Conservation (phyloP, 306 rosid species). For the Betula pendula region DNA sequence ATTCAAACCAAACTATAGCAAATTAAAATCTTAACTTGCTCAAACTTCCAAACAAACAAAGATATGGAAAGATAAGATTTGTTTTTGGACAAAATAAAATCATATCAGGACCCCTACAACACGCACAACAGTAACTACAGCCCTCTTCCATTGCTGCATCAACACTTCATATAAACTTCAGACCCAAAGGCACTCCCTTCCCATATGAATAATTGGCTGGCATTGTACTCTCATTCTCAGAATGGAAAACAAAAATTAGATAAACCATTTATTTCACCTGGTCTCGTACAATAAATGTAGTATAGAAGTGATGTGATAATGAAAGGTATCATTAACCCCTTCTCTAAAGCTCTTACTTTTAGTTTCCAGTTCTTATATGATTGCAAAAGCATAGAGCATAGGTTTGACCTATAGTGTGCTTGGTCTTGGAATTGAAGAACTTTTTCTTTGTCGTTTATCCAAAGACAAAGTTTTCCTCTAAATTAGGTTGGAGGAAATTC, state of each 20-base stretch:
- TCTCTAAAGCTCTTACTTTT: not conserved
- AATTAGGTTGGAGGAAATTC: too few species aligned
- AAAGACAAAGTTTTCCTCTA: too few species aligned
- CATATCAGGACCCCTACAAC: not conserved
- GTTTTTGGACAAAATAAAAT: not conserved
- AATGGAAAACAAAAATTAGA: not conserved
- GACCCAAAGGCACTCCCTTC: not conserved
- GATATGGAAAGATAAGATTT: not conserved
- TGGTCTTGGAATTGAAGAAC: not conserved
- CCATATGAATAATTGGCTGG: not conserved
- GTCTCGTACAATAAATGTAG: not conserved
- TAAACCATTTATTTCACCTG: not conserved
- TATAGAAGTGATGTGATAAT: not conserved
- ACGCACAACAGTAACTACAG: not conserved
- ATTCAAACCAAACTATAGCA: not conserved
- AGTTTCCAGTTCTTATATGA: not conserved
- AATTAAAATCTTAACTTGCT: not conserved
- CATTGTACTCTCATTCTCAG: not conserved
- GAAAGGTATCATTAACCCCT: not conserved
- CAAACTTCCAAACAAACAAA: not conserved
- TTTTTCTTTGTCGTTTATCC: too few species aligned
- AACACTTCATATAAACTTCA: not conserved
- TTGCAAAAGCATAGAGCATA: not conserved
- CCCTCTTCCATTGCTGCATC: not conserved
- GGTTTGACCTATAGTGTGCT: not conserved